Evolutionary conservation across 164 flowering plant species (phyloP).

Genomic region (Macadamia tetraphylla): DNA sequence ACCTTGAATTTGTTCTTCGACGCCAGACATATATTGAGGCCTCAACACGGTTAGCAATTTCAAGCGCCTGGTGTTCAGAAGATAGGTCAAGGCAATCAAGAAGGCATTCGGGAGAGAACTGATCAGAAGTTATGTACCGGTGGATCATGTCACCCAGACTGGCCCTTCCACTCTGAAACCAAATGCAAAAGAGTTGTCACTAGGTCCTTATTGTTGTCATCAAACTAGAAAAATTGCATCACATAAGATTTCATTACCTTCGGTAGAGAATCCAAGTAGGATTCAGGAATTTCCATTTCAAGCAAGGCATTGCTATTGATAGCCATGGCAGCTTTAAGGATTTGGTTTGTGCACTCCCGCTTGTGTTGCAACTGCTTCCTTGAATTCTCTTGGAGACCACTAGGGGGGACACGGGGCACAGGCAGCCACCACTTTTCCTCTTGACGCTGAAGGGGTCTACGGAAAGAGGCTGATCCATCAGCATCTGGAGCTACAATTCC

Average conservation of each 20-base stretch:
- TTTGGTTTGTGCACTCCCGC: slow-evolving; percentile 8
- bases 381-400: slow-evolving; percentile 9
- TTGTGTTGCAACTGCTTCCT: slow-evolving; percentile 9
- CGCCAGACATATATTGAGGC: slow-evolving; percentile 86
- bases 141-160: slow-evolving; percentile 6
- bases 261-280: slow-evolving; percentile 6
- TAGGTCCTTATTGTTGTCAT: neutral
- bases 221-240: neutral
- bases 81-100: slow-evolving; percentile 91
- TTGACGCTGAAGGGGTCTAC: slow-evolving; percentile 4
- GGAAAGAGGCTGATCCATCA: slow-evolving; percentile 2
- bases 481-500: slow-evolving; percentile 9
- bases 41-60: slow-evolving; percentile 90
- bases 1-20: slow-evolving; percentile 45
- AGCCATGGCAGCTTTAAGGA: slow-evolving; percentile 10
- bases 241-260: neutral
- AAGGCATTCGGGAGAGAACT: slow-evolving; percentile 66
- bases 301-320: slow-evolving; percentile 6
- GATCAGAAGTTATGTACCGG: slow-evolving; percentile 2
- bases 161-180: slow-evolving; percentile 1
- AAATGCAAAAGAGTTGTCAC: neutral
- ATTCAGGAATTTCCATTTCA: slow-evolving; percentile 8
- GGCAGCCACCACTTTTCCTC: slow-evolving; percentile 30
- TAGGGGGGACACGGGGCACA: slow-evolving; percentile 43
- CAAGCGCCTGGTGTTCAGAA: slow-evolving; percentile 79